A percentile compares a stretch with the other conserved stretches of the same genome.
Evolutionary conservation across 2,329 filamentous ascomycete genomes (phyloP).

Genomic region (Emmonsia crescens): DNA sequence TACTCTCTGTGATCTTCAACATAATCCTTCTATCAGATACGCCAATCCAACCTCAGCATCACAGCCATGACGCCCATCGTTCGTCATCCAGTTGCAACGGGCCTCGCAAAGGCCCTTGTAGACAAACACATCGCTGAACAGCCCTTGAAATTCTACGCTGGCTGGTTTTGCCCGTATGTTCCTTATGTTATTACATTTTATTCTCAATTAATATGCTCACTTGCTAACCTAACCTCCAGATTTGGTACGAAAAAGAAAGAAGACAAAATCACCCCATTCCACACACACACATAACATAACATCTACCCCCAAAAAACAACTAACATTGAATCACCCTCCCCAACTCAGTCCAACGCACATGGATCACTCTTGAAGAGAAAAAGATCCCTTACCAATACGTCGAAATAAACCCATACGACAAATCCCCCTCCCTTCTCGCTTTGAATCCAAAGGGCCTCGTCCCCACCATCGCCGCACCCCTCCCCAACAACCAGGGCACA

Average conservation of each 20-base stretch:
- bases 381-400: conserved; percentile 62
- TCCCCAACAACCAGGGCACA: conserved; percentile 17
- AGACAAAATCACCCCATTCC: background rate
- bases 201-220: background rate
- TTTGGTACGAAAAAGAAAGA: conserved; percentile 23
- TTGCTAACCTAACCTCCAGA: conserved; percentile 15
- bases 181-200: background rate
- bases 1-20: background rate
- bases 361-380: conserved; percentile 66
- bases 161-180: conserved; percentile 57
- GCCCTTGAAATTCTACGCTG: conserved; percentile 53
- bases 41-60: conserved; percentile 13
- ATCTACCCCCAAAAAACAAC: background rate
- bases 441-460: conserved; percentile 68
- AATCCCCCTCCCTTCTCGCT: conserved; percentile 54
- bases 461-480: conserved; percentile 48
- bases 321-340: conserved; percentile 4
- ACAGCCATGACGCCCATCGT: conserved; percentile 28
- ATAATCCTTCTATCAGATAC: background rate
- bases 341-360: conserved; percentile 51
- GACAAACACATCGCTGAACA: conserved; percentile 24
- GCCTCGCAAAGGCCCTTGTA: conserved; percentile 31
- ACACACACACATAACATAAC: background rate
- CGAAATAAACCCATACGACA: conserved; percentile 69
- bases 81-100: conserved; percentile 34